A percentile compares a stretch with the other conserved stretches of the same genome.
These are phyloP conservation scores for Eurotiales sp. DNA, from an alignment of 2,329 filamentous ascomycete species.

Conservation along the genomic window DNA sequence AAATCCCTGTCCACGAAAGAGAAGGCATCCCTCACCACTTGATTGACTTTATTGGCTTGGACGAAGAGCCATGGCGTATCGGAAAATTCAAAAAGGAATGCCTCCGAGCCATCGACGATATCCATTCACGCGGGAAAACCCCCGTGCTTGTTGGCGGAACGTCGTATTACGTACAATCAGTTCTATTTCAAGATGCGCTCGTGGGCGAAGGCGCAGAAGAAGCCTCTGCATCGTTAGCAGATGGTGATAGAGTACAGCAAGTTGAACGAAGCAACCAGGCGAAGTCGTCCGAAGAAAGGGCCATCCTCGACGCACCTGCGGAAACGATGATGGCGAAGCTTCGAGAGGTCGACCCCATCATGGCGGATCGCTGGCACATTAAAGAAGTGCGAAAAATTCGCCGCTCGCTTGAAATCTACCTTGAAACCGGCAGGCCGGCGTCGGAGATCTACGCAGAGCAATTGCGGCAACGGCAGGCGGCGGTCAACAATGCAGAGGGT, in stretches of 20 bases:
- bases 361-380: constrained; percentile 91
- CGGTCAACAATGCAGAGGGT: constrained; percentile 21
- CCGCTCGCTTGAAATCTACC: constrained; percentile 83
- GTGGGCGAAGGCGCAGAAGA: constrained; percentile 39
- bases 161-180: constrained; percentile 87
- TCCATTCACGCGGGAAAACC: constrained; percentile 70
- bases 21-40: constrained; percentile 83
- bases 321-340: constrained; percentile 70
- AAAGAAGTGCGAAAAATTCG: constrained; percentile 87
- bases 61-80: constrained; percentile 80
- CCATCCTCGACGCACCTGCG: constrained; percentile 68
- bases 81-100: constrained; percentile 71
- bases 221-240: constrained; percentile 7
- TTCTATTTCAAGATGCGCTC: constrained; percentile 74
- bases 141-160: constrained; percentile 93
- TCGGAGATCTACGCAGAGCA: constrained; percentile 88
- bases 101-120: constrained; percentile 67
- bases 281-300: constrained; percentile 47
- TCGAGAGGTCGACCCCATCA: constrained; percentile 75
- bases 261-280: constrained; percentile 21
- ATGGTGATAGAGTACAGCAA: constrained; percentile 17
- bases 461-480: constrained; percentile 30
- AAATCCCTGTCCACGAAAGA: constrained; percentile 71
- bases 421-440: constrained; percentile 74
- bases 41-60: constrained; percentile 70